Evolutionary conservation across 768 basidiomycete genomes (phyloP).

Genomic region (Phallus indusiatus): DNA sequence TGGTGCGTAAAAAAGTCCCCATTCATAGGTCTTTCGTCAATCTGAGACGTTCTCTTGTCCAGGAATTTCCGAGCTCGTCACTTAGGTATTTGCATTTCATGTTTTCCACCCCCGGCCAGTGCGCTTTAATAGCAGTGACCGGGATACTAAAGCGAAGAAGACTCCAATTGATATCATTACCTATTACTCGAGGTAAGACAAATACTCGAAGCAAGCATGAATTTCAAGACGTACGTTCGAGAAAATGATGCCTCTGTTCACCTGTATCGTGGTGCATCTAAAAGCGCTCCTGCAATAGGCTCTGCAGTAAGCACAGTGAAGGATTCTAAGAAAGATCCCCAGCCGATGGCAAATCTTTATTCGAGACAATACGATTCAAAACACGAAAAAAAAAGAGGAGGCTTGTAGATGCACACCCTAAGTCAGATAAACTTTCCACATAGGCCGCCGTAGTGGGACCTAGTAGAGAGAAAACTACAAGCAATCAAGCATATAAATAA

Average conservation of each 20-base stretch:
- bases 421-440: not conserved
- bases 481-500: too few species aligned
- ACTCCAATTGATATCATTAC: not conserved
- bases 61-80: too few species aligned
- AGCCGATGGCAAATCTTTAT: slow-evolving; percentile 34
- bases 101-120: too few species aligned
- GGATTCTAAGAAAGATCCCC: slow-evolving; percentile 31
- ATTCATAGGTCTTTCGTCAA: too few species aligned
- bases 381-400: too few species aligned
- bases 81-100: too few species aligned
- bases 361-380: not conserved
- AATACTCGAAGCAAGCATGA: not conserved
- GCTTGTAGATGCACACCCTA: not conserved
- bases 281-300: slow-evolving; percentile 34
- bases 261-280: not conserved
- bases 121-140: not conserved
- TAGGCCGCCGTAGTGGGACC: not conserved
- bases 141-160: not conserved
- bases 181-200: not conserved
- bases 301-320: slow-evolving; percentile 40
- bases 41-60: too few species aligned
- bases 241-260: not conserved
- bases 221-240: not conserved
- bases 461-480: not conserved
- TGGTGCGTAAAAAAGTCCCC: too few species aligned